Evolutionary conservation across 129 eudicot species (phyloP), one percentile per base, ranked within the genome.

Genomic region (Centaurea solstitialis): DNA sequence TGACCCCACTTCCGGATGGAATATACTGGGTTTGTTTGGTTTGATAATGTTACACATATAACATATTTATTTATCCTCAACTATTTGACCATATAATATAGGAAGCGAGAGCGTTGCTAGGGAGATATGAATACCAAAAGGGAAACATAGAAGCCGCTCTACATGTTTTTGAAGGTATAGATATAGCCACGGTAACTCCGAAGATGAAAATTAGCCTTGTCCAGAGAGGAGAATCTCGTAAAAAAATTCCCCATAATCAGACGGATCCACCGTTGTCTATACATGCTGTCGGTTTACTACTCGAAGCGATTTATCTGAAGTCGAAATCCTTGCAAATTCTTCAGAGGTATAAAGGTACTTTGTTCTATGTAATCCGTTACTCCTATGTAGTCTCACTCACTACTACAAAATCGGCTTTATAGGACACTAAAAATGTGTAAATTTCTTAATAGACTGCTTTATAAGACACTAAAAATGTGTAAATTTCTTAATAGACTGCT

Each of bases 141-240:
- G 99, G 99, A 68, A 95, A 95, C 81, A 81, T 95, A 69, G 99
- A 95, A 91, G 97, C 97, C 22, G 98, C 99, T 59, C 85, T 95
- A 43, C 98, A 95, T 68, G 99, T 95, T 70, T 95, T 95, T 79
- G 98, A 93, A 88, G 99, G 98, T 28, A 95, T 95, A 45, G 98
- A 95, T 82, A 80, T 93, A 77, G 85, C 90, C 39, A 80, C 89
- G 1, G 81, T 91, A 24, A 85, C 91, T 78, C 91, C 98, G 50
- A 95, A 89, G 86, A 95, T 95, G 84, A 95, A 89, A 78, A 57
- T 75, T 24, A 81, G 94, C 10, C 91, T 95, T 73, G 41, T 85
- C 40, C 87, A 76, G 82, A 88, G 77, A 81, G 90, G 79, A 20
- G 91, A 82, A 73, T 79, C 87, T 81, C 97, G 72, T 24, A 94